These are phyloP conservation scores for Cutaneotrichosporon sp. DNA, from an alignment of 1,284 basidiomycete species.

Conservation along the genomic window DNA sequence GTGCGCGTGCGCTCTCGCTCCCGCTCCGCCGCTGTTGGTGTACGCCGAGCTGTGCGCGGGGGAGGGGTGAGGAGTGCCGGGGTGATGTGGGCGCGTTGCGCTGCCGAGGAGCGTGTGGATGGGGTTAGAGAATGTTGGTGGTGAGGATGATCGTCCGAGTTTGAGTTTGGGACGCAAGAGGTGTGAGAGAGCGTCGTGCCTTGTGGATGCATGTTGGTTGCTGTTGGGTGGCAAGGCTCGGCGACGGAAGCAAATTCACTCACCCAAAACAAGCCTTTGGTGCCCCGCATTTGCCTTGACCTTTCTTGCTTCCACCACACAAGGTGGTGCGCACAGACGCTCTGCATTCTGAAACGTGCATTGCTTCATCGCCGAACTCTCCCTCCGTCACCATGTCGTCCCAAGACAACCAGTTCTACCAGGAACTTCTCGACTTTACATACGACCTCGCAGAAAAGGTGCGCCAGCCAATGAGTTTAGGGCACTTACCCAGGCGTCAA, in stretches of 20 bases:
- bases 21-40: neutral
- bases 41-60: neutral
- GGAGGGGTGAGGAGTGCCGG: too few species aligned
- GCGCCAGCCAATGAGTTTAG: neutral
- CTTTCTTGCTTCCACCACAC: neutral
- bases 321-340: slow-evolving; percentile 3
- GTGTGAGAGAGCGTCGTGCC: too few species aligned
- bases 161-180: too few species aligned
- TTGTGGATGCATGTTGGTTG: neutral
- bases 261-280: too few species aligned
- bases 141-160: too few species aligned
- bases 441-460: slow-evolving; percentile 23
- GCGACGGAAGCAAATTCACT: slow-evolving; percentile 4
- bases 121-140: too few species aligned
- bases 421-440: slow-evolving; percentile 26
- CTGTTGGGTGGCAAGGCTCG: slow-evolving; percentile 3
- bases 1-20: slow-evolving; percentile 6
- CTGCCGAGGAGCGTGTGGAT: too few species aligned
- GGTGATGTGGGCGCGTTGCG: too few species aligned
- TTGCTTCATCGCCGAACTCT: neutral
- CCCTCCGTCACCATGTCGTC: slow-evolving; percentile 5
- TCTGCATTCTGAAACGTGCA: neutral
- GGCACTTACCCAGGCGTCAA: slow-evolving; percentile 16
- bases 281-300: neutral
- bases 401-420: slow-evolving; percentile 12